Base-by-base conservation (phyloP, 2,329 filamentous ascomycete genomes). In the Alternaria brassicae region DNA sequence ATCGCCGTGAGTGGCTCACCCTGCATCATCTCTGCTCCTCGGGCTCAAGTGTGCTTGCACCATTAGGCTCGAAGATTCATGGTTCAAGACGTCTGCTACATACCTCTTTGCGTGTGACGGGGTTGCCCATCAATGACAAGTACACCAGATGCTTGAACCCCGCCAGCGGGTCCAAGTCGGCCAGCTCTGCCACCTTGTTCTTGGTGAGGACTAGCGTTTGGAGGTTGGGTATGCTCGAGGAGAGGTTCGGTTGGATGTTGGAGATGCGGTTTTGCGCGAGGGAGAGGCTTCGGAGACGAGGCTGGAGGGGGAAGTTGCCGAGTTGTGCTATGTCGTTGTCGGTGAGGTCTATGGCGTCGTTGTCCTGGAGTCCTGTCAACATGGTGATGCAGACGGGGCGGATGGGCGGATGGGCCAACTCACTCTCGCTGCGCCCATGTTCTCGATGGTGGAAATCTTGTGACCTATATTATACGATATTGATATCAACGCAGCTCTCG, bases 311-410 rank as follows among this genome's bases (percentile, higher is more conserved):
- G 78, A 99, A 97, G 82, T 97, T 97, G 67, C 89, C 90, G 65
- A 99, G 86, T 49, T 90, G 84, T 70, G 91, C 88, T 74, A 99
- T 94, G 80, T 97, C 93, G 80, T 99, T 99, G 84, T 99, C 95
- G 79, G 95, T 98, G 73, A 99, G 89, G 82, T 99, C 95, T 84
- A 99, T 96, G 67, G 92, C 89, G 83, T 98, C 95, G 86, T 96
- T 93, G 72, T 93, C 92, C 92, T 96, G 72, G 15, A 6, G 8
- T 2, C 5, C 23, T 37, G 45, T 36, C 13, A 49, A 17, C 15
- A 17, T 37, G 2, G 9, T 2, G 13, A 9, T 19, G 1, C 8
- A 23, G 36, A 27, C 17, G 17, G 7, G 17, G 36, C 4, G 23
- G 34, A 17, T 23, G 7, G 17, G 36, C 4, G 23, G 23, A 6